Evolutionary conservation across 2,329 filamentous ascomycete genomes (phyloP), one percentile per base, ranked within the genome.

Genomic region (Aspergillus sp.): DNA sequence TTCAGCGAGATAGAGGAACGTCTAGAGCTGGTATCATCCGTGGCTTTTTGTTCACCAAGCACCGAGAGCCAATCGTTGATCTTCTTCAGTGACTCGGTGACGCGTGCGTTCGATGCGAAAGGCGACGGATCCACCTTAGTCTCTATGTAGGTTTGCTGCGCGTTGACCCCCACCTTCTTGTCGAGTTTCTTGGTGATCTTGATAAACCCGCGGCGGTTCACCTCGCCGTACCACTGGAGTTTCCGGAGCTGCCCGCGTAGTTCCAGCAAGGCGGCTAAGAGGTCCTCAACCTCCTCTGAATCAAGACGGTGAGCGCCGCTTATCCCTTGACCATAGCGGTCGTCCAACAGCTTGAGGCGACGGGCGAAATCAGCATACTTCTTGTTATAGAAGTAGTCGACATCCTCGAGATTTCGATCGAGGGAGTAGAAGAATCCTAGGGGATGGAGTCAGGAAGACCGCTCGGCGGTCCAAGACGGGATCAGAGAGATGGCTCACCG

Each of bases 141-240:
- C 38, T 88, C 85, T 54, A 99, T 80, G 66, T 97, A 99, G 52
- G 86, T 84, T 67, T 89, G 86, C 75, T 96, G 92, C 0, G 89
- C 87, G 47, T 86, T 82, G 3, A 85, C 83, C 43, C 83, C 81
- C 2, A 96, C 83, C 75, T 95, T 96, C 76, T 99, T 99, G 74
- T 99, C 94, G 43, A 96, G 78, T 74, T 99, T 99, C 78, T 99
- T 99, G 47, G 94, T 96, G 71, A 99, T 99, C 76, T 99, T 99
- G 70, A 95, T 84, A 66, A 99, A 99, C 2, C 94, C 94, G 58
- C 90, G 82, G 48, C 92, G 84, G 71, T 99, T 99, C 65, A 97
- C 93, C 74, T 97, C 93, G 46, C 92, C 93, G 69, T 97, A 99
- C 92, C 92, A 97, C 71, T 95, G 89, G 48, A 99, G 78, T 65